phyloP scores from a whole-genome alignment of 225 moss, liverwort and hornwort species.

The Sphagnum contortum region DNA sequence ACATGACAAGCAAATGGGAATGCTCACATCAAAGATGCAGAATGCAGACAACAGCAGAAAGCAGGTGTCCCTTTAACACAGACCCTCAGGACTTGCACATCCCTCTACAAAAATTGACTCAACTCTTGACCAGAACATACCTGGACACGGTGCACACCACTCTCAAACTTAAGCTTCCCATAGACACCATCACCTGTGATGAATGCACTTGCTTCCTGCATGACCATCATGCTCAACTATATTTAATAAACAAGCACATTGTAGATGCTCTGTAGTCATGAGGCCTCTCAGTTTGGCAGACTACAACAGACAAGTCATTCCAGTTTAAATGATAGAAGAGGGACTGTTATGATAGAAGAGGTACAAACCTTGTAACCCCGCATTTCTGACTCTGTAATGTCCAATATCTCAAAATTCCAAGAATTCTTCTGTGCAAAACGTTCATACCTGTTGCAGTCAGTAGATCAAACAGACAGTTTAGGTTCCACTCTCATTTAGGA shows the following conservation, averaged over 20 bases:
- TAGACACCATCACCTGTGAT: slow-evolving; percentile 83
- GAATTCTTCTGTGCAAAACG: slow-evolving; percentile 63
- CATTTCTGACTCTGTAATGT: slow-evolving; percentile 78
- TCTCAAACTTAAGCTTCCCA: slow-evolving; percentile 94
- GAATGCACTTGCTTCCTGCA: slow-evolving; percentile 97
- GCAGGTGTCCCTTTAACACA: too few species aligned
- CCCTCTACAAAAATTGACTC: too few species aligned
- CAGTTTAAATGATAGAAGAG: too few species aligned
- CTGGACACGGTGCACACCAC: slow-evolving; percentile 98
- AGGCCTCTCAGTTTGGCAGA: too few species aligned
- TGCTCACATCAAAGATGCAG: neutral
- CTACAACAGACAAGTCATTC: too few species aligned
- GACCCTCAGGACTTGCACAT: too few species aligned
- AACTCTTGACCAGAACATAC: slow-evolving; percentile 14
- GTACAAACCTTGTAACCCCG: slow-evolving; percentile 74
- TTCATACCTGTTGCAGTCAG: slow-evolving; percentile 61
- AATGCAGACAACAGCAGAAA: neutral
- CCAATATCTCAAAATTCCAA: slow-evolving; percentile 86
- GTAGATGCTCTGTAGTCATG: too few species aligned
- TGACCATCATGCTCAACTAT: neutral
- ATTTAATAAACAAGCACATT: too few species aligned
- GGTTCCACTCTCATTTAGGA: too few species aligned
- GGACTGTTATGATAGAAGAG: too few species aligned
- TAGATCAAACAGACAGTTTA: too few species aligned
- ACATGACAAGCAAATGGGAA: neutral